Conservation (phyloP, 176 grass and related monocot species). For the Aegilops sharonensis region DNA sequence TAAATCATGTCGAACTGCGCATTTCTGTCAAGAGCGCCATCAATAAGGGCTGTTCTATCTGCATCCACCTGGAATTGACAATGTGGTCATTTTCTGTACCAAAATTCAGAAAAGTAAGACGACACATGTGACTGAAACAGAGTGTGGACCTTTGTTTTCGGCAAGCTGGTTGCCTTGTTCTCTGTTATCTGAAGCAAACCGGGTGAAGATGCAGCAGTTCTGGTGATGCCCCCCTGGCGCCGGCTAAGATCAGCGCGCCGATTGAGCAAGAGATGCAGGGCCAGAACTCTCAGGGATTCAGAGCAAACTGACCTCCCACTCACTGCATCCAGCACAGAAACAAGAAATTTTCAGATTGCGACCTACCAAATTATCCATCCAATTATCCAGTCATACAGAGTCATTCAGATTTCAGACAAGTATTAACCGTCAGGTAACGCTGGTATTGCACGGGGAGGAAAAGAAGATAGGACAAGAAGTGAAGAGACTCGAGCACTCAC, state of each 20-base stretch:
- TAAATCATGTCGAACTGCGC: conserved; percentile 3
- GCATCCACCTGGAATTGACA: conserved; percentile 32
- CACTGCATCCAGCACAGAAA: conserved; percentile 20
- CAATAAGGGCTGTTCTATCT: conserved; percentile 22
- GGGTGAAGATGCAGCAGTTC: conserved; percentile 20
- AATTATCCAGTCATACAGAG: background rate
- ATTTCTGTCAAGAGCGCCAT: conserved; percentile 19
- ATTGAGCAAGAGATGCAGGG: conserved; percentile 36
- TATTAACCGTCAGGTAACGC: no score
- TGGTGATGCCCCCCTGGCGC: background rate
- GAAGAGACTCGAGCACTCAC: conserved; percentile 8
- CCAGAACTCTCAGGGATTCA: conserved; percentile 25
- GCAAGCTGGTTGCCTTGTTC: conserved; percentile 17
- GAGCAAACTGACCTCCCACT: conserved; percentile 21
- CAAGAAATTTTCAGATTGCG: background rate
- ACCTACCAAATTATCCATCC: background rate
- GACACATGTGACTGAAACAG: background rate
- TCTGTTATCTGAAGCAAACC: conserved; percentile 36
- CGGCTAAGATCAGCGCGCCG: background rate
- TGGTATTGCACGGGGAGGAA: background rate
- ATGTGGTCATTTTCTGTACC: background rate
- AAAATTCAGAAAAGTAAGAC: conserved; percentile 1
- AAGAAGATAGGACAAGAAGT: background rate
- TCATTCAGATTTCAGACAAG: background rate
- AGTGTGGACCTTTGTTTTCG: conserved; percentile 19